Base-by-base conservation (phyloP, 192 early-diverging fungal genomes). In the Thoreauomyces humboldtii region DNA sequence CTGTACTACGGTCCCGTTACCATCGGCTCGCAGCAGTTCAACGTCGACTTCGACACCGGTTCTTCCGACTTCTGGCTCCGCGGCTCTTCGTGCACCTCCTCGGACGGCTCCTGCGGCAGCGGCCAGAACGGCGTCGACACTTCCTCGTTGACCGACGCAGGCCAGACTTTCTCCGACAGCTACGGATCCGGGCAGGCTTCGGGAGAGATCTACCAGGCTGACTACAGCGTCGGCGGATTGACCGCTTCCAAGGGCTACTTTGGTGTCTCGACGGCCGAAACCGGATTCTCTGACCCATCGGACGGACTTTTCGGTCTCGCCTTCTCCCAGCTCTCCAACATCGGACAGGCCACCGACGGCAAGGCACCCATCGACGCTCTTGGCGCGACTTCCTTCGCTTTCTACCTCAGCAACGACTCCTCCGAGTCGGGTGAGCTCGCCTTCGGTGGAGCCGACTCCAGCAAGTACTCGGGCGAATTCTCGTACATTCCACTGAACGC, bases 391-490 rank as follows among this genome's bases (percentile, higher is more conserved):
- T 65, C 73, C 36, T 71, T 83, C 50, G 74, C 70, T 29, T 80
- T 83, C 54, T 82, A 79, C 51, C 73, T 83, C 24, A 50, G 58
- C 48, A 66, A 78, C 58, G 43, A 41, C 44, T 25, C 27, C 14
- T n/a, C n/a, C n/a, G 63, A 77, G 33, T 57, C 9, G 28, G 84
- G 82, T 0, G 73, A 78, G 51, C 70, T 86, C 22, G 69, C 72
- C 15, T 74, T 86, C 68, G 80, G 80, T 24, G 82, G 81, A 22
- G 59, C 77, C 36, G 82, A 84, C 53, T 2, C 28, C 0, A 32
- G 52, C 7, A 80, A 81, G 42, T 79, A 67, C 57, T 41, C 71
- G 12, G 84, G 82, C 7, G 24, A 67, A 2, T 43, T 84, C 31
- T 69, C 42, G 9, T 84, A 81, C 60, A 28, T 52, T 15, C 50